These are phyloP conservation scores for Kodamaea alishanica DNA, from an alignment of 1,139 yeast species.

Conservation along the genomic window DNA sequence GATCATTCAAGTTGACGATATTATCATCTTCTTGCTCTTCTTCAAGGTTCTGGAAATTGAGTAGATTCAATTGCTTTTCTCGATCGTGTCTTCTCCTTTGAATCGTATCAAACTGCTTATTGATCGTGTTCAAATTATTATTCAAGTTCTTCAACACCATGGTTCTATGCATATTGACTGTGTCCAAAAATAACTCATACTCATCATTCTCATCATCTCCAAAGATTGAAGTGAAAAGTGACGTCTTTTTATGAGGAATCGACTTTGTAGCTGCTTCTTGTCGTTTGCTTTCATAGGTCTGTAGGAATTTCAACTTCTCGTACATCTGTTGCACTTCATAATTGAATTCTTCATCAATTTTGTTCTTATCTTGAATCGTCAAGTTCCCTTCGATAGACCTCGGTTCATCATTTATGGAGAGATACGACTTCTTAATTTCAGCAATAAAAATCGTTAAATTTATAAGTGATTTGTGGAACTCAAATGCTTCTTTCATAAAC, in stretches of 20 bases:
- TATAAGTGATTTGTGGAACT: conserved; percentile 39
- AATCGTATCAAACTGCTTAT: conserved; percentile 36
- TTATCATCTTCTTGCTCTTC: conserved; percentile 12
- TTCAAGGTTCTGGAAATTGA: conserved; percentile 41
- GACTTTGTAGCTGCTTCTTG: conserved; percentile 19
- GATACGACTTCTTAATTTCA: conserved; percentile 42
- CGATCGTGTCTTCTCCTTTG: conserved; percentile 41
- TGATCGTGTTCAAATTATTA: conserved; percentile 31
- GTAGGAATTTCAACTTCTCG: conserved; percentile 48
- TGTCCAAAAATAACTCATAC: conserved; percentile 23
- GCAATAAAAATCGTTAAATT: conserved; percentile 38
- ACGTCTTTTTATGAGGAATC: conserved; percentile 12
- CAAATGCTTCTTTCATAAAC: conserved; percentile 48
- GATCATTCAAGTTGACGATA: conserved; percentile 23
- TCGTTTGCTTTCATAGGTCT: conserved; percentile 50
- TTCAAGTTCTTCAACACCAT: conserved; percentile 40
- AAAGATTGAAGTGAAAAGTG: conserved; percentile 27
- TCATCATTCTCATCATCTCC: conserved; percentile 28
- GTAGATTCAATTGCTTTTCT: conserved; percentile 37
- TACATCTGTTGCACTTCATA: conserved; percentile 47
- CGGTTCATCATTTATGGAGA: conserved; percentile 35
- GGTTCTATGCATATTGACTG: conserved; percentile 31
- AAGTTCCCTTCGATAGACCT: conserved; percentile 17
- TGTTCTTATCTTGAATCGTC: conserved; percentile 47
- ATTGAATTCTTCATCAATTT: conserved; percentile 53